phyloP scores from a whole-genome alignment of 306 rosid species.

The Myrica gale region DNA sequence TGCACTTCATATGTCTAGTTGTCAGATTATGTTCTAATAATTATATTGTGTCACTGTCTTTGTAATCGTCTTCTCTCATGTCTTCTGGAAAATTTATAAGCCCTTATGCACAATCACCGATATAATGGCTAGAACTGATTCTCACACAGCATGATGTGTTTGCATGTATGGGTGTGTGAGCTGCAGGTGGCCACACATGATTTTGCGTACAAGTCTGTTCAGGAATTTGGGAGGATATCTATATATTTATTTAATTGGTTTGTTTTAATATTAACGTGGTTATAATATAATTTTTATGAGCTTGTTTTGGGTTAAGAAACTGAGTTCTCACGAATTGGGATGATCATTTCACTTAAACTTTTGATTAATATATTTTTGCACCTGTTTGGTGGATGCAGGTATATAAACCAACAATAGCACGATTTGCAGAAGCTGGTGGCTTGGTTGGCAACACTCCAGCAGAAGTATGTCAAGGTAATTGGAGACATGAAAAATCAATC shows the following conservation, averaged over 20 bases:
- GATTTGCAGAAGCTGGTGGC: conserved; percentile 78
- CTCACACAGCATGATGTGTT: neutral
- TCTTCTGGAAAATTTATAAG: neutral
- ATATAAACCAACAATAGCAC: conserved; percentile 68
- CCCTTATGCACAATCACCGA: neutral
- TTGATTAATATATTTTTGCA: conserved; percentile 14
- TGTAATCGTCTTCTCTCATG: no score
- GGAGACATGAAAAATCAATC: conserved; percentile 3
- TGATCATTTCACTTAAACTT: conserved; percentile 10
- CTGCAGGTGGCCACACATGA: neutral
- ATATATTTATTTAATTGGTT: neutral
- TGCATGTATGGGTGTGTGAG: neutral
- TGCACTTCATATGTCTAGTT: neutral
- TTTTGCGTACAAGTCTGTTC: neutral
- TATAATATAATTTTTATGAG: neutral
- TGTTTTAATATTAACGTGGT: neutral
- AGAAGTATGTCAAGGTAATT: conserved; percentile 81
- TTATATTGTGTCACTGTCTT: neutral
- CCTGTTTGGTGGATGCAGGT: conserved; percentile 47
- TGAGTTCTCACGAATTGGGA: conserved; percentile 19
- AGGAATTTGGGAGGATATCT: neutral
- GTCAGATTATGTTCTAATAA: neutral
- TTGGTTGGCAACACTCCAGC: conserved; percentile 78
- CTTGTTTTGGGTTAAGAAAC: neutral
- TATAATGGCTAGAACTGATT: conserved; percentile 7